These are phyloP conservation scores for Epicoccum nigrum DNA, from an alignment of 2,329 filamentous ascomycete genomes.

Conservation along the genomic window DNA sequence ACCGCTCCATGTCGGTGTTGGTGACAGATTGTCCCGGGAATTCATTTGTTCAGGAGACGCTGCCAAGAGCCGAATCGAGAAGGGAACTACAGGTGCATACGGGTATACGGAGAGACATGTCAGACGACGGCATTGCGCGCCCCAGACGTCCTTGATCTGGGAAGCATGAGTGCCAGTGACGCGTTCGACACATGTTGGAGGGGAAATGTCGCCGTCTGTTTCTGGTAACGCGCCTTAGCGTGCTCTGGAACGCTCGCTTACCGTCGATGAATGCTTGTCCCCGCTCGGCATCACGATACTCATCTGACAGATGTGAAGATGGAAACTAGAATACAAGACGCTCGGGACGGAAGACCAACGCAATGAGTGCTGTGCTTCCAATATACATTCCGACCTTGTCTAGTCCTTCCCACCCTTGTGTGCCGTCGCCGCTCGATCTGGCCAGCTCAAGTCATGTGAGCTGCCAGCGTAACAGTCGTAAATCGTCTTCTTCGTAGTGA, in stretches of 20 bases:
- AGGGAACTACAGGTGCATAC: constrained; percentile 5
- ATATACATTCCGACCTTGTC: not conserved
- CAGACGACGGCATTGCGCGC: not conserved
- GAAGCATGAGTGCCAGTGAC: not conserved
- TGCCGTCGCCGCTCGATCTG: not conserved
- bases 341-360: not conserved
- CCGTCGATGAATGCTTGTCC: constrained; percentile 6
- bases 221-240: constrained; percentile 15
- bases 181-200: not conserved
- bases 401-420: not conserved
- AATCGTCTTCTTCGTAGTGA: not conserved
- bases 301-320: not conserved
- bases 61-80: constrained; percentile 15
- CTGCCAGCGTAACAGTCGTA: constrained; percentile 6
- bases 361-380: not conserved
- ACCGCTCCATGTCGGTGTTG: constrained; percentile 4
- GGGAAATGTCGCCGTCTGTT: constrained; percentile 6
- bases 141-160: not conserved
- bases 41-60: constrained; percentile 10
- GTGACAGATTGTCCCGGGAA: not conserved
- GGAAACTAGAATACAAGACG: too few relatives aligned
- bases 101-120: not conserved
- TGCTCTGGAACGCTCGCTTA: constrained; percentile 14
- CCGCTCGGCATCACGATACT: constrained; percentile 4
- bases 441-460: not conserved